Conservation (phyloP, 805 yeast species). For the Suhomyces canberraensis region DNA sequence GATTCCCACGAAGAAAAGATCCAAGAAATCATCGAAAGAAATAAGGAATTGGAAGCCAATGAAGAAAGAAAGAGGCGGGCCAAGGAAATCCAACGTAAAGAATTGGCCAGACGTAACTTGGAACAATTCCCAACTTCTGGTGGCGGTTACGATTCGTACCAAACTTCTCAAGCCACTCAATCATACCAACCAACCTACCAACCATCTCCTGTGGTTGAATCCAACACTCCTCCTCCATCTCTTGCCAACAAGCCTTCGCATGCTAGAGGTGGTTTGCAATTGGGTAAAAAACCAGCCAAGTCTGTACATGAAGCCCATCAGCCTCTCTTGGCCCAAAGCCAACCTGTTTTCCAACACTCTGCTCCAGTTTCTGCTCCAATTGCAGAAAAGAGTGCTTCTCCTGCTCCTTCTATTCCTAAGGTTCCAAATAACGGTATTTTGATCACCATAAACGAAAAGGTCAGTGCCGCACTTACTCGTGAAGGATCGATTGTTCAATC, state of each 20-base stretch:
- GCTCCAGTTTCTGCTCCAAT: slow-evolving; percentile 18
- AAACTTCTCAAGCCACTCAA: slow-evolving; percentile 13
- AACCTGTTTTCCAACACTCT: slow-evolving; percentile 31
- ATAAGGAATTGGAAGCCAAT: slow-evolving; percentile 94
- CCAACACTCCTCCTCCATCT: slow-evolving; percentile 12
- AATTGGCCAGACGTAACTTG: slow-evolving; percentile 61
- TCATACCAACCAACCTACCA: slow-evolving; percentile 30
- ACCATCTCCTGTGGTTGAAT: slow-evolving; percentile 23
- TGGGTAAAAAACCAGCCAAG: slow-evolving; percentile 54
- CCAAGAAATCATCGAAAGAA: slow-evolving; percentile 94
- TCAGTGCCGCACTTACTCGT: slow-evolving; percentile 73
- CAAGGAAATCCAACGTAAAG: slow-evolving; percentile 80
- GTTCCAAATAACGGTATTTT: slow-evolving; percentile 71
- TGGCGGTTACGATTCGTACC: slow-evolving; percentile 18
- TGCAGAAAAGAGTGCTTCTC: slow-evolving; percentile 15
- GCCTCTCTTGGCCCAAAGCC: slow-evolving; percentile 29
- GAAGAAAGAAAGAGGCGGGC: slow-evolving; percentile 97
- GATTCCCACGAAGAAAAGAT: slow-evolving; percentile 98
- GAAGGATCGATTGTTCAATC: slow-evolving; percentile 71
- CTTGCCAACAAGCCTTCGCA: slow-evolving; percentile 19
- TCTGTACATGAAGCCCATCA: slow-evolving; percentile 22
- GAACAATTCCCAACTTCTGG: slow-evolving; percentile 37
- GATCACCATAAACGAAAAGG: slow-evolving; percentile 71
- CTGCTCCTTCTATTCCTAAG: slow-evolving; percentile 22
- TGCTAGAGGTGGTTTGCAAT: slow-evolving; percentile 69